Conservation (phyloP, 1,284 basidiomycete species). For the Somion occarium region DNA sequence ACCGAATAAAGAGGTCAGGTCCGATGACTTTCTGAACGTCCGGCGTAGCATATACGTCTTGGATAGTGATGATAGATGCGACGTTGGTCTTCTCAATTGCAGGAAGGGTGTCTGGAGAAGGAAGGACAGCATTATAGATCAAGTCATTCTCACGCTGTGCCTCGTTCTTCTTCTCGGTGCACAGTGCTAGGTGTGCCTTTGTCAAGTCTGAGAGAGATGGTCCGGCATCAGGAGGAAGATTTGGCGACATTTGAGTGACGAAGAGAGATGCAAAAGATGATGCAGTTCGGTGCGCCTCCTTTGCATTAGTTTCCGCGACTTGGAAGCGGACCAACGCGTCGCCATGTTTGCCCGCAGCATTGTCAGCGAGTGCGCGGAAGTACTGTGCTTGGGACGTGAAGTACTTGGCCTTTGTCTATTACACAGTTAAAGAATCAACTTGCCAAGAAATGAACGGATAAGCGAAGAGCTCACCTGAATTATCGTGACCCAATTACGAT, state of each 20-base stretch:
- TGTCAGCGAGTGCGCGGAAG: constrained; percentile 80
- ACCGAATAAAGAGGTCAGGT: constrained; percentile 82
- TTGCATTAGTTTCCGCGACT: constrained; percentile 77
- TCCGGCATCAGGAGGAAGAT: constrained; percentile 85
- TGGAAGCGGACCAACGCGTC: constrained; percentile 81
- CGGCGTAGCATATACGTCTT: constrained; percentile 88
- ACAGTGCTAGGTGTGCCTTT: constrained; percentile 78
- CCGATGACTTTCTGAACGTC: constrained; percentile 97
- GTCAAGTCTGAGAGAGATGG: constrained; percentile 76
- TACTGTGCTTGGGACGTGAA: constrained; percentile 87
- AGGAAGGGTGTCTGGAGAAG: constrained; percentile 77
- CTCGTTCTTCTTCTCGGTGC: constrained; percentile 71
- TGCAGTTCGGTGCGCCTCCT: constrained; percentile 77
- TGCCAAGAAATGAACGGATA: neutral
- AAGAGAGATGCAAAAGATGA: constrained; percentile 73
- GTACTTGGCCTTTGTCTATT: constrained; percentile 85
- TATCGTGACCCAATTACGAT: constrained; percentile 89
- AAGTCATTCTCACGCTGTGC: constrained; percentile 93
- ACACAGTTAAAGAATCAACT: neutral
- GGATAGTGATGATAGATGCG: constrained; percentile 36
- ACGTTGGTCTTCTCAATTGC: constrained; percentile 30
- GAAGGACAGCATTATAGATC: constrained; percentile 95
- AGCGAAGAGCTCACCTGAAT: constrained; percentile 54
- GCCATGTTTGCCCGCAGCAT: constrained; percentile 77
- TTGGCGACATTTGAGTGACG: constrained; percentile 69